A percentile compares a stretch with the other conserved stretches of the same genome.
phyloP scores from a whole-genome alignment of 257 asterid genomes.

The Mentha longifolia region DNA sequence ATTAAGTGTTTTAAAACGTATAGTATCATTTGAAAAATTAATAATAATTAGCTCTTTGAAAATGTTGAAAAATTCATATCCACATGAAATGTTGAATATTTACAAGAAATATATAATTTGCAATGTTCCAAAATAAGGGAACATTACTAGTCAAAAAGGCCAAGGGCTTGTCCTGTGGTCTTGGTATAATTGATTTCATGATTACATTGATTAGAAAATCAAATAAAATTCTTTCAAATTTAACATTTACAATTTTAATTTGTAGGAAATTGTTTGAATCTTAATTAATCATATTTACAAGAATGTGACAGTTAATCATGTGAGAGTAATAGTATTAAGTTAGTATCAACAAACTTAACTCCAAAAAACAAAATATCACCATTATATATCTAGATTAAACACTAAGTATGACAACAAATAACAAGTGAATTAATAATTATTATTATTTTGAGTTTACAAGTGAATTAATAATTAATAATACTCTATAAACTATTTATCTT shows the following conservation, averaged over 20 bases:
- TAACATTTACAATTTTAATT: background rate
- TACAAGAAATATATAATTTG: background rate
- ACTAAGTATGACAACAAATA: background rate
- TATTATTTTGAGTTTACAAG: no score
- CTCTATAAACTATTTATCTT: no score
- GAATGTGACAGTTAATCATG: no score
- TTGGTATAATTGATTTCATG: background rate
- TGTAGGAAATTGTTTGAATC: no score
- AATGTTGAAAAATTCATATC: background rate
- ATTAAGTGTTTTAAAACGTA: no score
- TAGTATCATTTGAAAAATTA: no score
- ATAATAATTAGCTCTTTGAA: background rate
- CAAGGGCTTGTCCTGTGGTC: background rate
- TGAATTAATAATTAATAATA: background rate
- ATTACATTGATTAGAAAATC: background rate
- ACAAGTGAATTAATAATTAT: background rate
- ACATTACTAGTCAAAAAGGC: constrained; percentile 13
- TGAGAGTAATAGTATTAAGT: no score
- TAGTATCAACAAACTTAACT: no score
- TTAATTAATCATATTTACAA: no score
- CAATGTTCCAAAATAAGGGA: constrained; percentile 15
- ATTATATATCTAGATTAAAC: no score
- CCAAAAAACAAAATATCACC: no score
- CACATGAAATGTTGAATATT: background rate
- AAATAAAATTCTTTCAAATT: background rate